phyloP scores from a whole-genome alignment of 2,329 filamentous ascomycete genomes.

The Rhynchosporium agropyri region DNA sequence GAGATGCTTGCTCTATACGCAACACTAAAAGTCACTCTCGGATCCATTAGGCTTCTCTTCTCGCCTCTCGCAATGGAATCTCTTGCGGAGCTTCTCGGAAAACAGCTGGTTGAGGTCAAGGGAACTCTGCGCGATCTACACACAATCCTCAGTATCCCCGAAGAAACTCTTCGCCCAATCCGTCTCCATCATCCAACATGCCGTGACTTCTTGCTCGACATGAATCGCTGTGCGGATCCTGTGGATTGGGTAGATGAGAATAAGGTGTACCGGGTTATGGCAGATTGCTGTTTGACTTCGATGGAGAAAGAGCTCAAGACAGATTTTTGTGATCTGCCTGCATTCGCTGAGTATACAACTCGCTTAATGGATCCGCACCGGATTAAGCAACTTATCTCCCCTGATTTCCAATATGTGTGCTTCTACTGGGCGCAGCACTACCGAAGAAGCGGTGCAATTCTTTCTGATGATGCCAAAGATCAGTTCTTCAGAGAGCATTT shows the following conservation, averaged over 20 bases:
- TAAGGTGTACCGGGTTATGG: background rate
- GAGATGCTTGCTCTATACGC: background rate
- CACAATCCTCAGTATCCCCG: background rate
- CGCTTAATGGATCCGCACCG: background rate
- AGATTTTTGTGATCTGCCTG: background rate
- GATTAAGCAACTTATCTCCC: background rate
- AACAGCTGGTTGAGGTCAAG: background rate
- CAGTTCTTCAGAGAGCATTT: background rate
- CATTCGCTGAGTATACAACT: background rate
- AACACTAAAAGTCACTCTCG: background rate
- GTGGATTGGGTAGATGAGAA: background rate
- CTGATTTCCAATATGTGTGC: background rate
- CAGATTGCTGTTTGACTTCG: background rate
- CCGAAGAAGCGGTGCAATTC: background rate
- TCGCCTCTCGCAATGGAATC: background rate
- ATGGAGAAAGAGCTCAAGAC: background rate
- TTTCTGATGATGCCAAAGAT: background rate
- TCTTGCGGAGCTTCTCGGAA: background rate
- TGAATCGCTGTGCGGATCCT: background rate
- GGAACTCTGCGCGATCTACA: background rate
- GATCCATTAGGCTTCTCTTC: background rate
- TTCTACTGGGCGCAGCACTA: background rate
- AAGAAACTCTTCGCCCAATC: background rate
- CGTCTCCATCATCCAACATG: background rate
- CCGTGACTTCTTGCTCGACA: background rate